Evolutionary conservation across 176 grass and related monocot species (phyloP).

Genomic region (Chrysopogon serrulatus): DNA sequence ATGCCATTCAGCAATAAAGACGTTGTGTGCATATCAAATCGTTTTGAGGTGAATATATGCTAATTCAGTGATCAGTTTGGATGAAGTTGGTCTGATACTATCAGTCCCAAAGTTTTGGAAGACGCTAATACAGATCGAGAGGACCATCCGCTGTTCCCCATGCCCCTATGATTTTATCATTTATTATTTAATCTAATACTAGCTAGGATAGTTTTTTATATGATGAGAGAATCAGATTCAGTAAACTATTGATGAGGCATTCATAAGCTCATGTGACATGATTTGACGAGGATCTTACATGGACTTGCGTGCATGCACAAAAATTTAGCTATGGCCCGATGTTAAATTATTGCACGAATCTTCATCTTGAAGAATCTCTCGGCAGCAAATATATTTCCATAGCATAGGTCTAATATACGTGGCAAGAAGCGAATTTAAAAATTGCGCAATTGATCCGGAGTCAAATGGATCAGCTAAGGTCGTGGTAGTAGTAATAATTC

Average conservation of each 20-base stretch:
- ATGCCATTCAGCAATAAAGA: too few relatives aligned
- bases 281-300: conserved; percentile 38
- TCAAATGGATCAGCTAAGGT: not conserved
- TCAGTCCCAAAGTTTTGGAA: not conserved
- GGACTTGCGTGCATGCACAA: conserved; percentile 7
- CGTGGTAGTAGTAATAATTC: not conserved
- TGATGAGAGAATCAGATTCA: not conserved
- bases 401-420: not conserved
- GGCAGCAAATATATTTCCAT: not conserved
- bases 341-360: conserved; percentile 22
- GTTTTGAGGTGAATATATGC: not conserved
- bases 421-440: not conserved
- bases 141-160: not conserved
- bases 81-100: not conserved
- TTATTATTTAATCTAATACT: not conserved
- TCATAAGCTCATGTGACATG: conserved; percentile 15
- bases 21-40: not conserved
- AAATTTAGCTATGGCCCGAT: not conserved
- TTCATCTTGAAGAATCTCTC: conserved; percentile 21
- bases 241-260: not conserved
- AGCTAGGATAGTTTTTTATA: not conserved
- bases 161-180: not conserved
- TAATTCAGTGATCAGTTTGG: not conserved
- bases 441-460: not conserved
- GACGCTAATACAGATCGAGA: not conserved